phyloP scores from a whole-genome alignment of 192 early-diverging fungal species.

The Backusella psychrophila region DNA sequence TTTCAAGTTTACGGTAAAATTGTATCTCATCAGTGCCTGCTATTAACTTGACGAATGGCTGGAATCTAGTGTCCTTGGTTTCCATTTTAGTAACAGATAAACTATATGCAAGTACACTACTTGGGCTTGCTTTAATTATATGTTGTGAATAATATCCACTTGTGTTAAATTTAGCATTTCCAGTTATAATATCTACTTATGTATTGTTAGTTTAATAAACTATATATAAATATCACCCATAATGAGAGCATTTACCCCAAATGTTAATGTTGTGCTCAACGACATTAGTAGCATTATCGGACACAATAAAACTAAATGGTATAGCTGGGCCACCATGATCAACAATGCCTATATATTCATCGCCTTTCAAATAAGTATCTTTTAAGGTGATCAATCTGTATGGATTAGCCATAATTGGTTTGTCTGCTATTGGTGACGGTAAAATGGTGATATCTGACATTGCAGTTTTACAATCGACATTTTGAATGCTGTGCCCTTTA shows the following conservation, averaged over 20 bases:
- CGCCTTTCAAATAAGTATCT: not conserved
- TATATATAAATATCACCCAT: not conserved
- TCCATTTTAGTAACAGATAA: not conserved
- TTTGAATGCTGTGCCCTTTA: too few species aligned
- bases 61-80: not conserved
- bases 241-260: not conserved
- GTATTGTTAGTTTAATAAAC: not conserved
- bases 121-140: not conserved
- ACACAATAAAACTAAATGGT: not conserved
- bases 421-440: not conserved
- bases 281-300: not conserved
- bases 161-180: not conserved
- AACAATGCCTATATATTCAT: not conserved
- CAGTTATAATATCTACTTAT: not conserved
- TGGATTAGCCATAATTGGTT: not conserved
- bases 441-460: not conserved
- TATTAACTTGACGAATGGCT: not conserved
- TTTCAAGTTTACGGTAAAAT: constrained; percentile 28
- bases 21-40: not conserved
- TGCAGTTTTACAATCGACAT: not conserved
- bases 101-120: not conserved
- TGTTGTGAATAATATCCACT: not conserved
- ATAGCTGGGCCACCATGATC: constrained; percentile 2
- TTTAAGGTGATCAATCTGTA: not conserved
- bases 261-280: not conserved